Percentiles rank a stretch among this genome's conserved stretches.
phyloP scores from a whole-genome alignment of 2,329 filamentous ascomycete species.

The Parascedosporium putredinis region DNA sequence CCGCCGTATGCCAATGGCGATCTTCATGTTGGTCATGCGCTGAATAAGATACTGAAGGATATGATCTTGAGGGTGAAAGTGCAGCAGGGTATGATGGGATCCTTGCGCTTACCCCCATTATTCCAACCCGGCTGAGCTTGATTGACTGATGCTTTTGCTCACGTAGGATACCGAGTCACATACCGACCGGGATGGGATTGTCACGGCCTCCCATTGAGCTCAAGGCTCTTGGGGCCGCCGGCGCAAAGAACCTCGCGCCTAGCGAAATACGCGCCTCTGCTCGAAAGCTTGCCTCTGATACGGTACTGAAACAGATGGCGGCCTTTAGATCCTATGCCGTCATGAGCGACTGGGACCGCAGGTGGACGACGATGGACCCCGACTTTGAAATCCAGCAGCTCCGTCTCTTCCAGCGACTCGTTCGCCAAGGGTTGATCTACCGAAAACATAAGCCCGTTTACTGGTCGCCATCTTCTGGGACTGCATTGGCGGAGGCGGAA shows the following conservation, averaged over 20 bases:
- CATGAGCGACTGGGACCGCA: constrained; percentile 70
- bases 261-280: constrained; percentile 55
- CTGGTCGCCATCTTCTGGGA: constrained; percentile 72
- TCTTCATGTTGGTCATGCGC: constrained; percentile 83
- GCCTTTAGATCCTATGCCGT: constrained; percentile 64
- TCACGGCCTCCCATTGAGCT: constrained; percentile 92
- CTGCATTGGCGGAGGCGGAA: constrained; percentile 74
- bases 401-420: constrained; percentile 64
- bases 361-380: constrained; percentile 71
- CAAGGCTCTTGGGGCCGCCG: constrained; percentile 63
- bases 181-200: constrained; percentile 97
- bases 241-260: constrained; percentile 32
- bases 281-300: constrained; percentile 53
- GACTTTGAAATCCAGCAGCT: constrained; percentile 67
- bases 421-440: constrained; percentile 63
- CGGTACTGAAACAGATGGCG: constrained; percentile 62
- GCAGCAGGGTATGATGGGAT: constrained; percentile 42
- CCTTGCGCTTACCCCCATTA: too few species aligned
- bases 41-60: constrained; percentile 97
- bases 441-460: constrained; percentile 74
- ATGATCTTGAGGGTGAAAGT: constrained; percentile 77
- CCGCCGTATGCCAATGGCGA: constrained; percentile 93
- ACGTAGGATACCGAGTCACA: constrained; percentile 51
- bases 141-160: not conserved
- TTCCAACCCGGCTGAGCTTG: too few species aligned